phyloP scores from a whole-genome alignment of 441 rosid genomes.

The Sinapis alba region DNA sequence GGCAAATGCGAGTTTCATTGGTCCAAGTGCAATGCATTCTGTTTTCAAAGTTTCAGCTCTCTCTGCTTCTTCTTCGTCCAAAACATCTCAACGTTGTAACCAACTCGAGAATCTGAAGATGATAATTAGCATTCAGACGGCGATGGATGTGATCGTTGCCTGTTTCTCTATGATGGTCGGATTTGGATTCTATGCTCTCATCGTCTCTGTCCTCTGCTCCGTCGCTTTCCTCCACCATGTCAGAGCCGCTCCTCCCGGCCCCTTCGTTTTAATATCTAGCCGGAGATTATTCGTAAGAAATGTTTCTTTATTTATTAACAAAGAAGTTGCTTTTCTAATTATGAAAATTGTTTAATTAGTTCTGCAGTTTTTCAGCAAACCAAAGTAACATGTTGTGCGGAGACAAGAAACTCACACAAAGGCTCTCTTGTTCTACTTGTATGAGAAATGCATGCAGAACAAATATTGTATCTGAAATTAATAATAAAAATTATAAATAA shows the following conservation, averaged over 20 bases:
- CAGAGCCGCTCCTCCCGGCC: constrained; percentile 38
- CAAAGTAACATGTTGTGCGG: neutral
- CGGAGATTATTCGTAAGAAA: neutral
- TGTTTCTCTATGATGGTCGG: constrained; percentile 70
- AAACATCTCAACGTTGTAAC: neutral
- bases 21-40: constrained; percentile 14
- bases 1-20: constrained; percentile 28
- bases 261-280: neutral
- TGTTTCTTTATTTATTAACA: neutral
- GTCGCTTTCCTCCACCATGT: constrained; percentile 64
- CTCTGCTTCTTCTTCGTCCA: constrained; percentile 4
- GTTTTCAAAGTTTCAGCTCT: constrained; percentile 14
- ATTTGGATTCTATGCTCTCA: constrained; percentile 62
- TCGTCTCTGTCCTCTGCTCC: constrained; percentile 66
- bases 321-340: neutral
- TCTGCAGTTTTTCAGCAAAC: neutral
- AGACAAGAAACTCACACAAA: neutral
- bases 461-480: neutral
- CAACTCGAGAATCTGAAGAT: constrained; percentile 3
- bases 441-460: neutral
- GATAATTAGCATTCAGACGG: constrained; percentile 37
- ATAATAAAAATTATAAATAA: neutral
- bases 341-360: neutral
- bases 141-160: constrained; percentile 65
- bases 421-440: constrained; percentile 1